Evolutionary conservation across 202 grass and related monocot genomes (phyloP).

Genomic region (Setaria viridis): DNA sequence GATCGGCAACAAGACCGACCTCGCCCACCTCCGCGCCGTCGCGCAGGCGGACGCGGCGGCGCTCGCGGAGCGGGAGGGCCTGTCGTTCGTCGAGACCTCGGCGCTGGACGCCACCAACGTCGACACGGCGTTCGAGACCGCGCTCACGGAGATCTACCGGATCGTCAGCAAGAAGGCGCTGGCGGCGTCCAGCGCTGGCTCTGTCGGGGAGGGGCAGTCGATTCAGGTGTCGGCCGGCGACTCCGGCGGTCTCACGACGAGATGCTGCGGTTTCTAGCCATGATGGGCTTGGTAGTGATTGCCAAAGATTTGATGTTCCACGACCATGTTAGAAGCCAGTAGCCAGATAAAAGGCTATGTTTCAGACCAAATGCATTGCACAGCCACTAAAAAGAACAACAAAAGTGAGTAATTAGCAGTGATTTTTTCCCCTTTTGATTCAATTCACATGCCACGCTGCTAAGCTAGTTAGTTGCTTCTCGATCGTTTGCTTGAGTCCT

Average conservation of each 20-base stretch:
- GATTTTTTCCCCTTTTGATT: too few relatives aligned
- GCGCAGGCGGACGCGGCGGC: constrained; percentile 46
- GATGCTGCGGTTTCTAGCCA: constrained; percentile 71
- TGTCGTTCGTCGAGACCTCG: constrained; percentile 81
- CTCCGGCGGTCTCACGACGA: constrained; percentile 24
- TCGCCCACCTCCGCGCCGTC: constrained; percentile 67
- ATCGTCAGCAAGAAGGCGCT: constrained; percentile 63
- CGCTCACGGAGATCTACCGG: constrained; percentile 63
- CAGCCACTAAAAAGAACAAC: too few relatives aligned
- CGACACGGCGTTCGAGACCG: constrained; percentile 62
- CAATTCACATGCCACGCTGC: too few relatives aligned
- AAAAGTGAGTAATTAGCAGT: too few relatives aligned
- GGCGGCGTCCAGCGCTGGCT: neutral
- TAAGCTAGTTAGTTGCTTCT: too few relatives aligned
- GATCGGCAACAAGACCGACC: constrained; percentile 82
- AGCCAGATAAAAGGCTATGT: too few relatives aligned
- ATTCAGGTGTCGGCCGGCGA: constrained; percentile 55
- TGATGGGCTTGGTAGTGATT: neutral
- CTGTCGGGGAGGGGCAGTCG: constrained; percentile 62
- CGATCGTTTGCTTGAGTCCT: too few relatives aligned
- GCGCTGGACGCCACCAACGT: constrained; percentile 78
- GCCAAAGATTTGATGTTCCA: neutral
- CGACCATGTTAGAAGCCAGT: too few relatives aligned
- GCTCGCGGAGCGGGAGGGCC: constrained; percentile 61
- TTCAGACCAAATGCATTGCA: too few relatives aligned